Evolutionary conservation across 441 rosid genomes (phyloP), one percentile per base, ranked within the genome.

Genomic region (Adansonia gregorii): DNA sequence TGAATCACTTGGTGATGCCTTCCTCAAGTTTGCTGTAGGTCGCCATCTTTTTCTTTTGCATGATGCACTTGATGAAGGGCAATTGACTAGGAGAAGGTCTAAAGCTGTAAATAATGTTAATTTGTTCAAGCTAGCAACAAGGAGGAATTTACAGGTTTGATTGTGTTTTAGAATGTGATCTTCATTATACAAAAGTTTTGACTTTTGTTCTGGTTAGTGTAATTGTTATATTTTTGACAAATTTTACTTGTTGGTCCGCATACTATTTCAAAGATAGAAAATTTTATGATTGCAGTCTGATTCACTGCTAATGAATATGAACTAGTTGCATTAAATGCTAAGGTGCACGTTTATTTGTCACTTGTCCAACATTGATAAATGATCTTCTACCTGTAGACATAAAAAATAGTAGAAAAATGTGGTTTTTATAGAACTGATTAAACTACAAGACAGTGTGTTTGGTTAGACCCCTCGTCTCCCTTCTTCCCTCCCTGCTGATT

Each of bases 1-100:
- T 70, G 99, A 96, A 86, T 81, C 83, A 74, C 94, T 96, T 56
- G 99, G 99, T 67, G 99, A 96, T 85, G 91, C 94, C 78, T 96
- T 96, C 82, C 97, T 94, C 80, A 94, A 96, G 88, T 94, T 86
- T 90, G 88, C 91, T 17, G 98, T 96, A 60, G 92, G 93, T 45
- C 93, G 98, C 14, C 88, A 87, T 81, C 89, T 92, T 80, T 96
- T 96, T 85, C 94, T 96, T 77, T 85, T 80, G 69, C 87, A 94
- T 78, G 94, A 88, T 82, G 83, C 85, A 61, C 87, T 94, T 77
- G 98, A 94, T 82, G 99, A 96, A 87, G 99, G 99, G 81, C 85
- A 83, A 80, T 94, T 94, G 74, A 96, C 98, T 69, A 81, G 91
- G 78, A 91, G 79, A 83, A 95, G 99, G 82, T 93, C 98, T n/a